Evolutionary conservation across 164 flowering plant genomes (phyloP).

Genomic region (Nymphaea colorata): DNA sequence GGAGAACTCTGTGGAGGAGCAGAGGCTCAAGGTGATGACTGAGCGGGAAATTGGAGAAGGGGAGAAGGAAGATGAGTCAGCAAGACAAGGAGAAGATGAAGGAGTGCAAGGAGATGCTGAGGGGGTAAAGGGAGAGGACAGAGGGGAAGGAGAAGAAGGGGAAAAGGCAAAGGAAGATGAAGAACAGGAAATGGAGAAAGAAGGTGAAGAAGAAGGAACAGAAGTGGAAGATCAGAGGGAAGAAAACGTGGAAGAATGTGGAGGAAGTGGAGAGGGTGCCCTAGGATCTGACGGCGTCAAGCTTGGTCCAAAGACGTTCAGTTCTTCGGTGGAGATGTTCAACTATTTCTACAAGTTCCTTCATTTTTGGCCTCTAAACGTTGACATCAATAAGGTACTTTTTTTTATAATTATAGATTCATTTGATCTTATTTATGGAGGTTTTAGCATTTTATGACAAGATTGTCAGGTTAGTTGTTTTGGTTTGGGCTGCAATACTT

Average conservation of each 20-base stretch:
- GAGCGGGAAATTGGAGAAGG: not conserved
- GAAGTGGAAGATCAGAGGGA: not conserved
- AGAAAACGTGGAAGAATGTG: constrained; percentile 1
- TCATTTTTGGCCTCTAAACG: constrained; percentile 64
- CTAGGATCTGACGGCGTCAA: constrained; percentile 18
- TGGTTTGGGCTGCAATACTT: too few species aligned
- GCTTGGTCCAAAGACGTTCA: constrained; percentile 61
- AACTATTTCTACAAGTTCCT: constrained; percentile 73
- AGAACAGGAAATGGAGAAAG: not conserved
- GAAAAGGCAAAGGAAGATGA: not conserved
- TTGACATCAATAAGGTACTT: constrained; percentile 63
- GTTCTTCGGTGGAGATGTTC: constrained; percentile 60
- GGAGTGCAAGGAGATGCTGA: constrained; percentile 1
- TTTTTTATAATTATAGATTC: not conserved
- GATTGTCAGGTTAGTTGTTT: too few species aligned
- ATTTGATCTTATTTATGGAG: too few species aligned
- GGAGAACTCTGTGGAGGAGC: constrained; percentile 19
- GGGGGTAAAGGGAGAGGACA: not conserved
- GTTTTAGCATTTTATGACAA: too few species aligned
- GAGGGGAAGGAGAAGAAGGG: not conserved
- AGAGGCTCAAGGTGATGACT: constrained; percentile 8
- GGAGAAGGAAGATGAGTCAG: constrained; percentile 6
- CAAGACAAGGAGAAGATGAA: constrained; percentile 3
- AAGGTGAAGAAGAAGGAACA: not conserved
- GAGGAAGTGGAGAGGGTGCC: constrained; percentile 1